Evolutionary conservation across 805 yeast species (phyloP).

Genomic region (Teunomyces cretensis): DNA sequence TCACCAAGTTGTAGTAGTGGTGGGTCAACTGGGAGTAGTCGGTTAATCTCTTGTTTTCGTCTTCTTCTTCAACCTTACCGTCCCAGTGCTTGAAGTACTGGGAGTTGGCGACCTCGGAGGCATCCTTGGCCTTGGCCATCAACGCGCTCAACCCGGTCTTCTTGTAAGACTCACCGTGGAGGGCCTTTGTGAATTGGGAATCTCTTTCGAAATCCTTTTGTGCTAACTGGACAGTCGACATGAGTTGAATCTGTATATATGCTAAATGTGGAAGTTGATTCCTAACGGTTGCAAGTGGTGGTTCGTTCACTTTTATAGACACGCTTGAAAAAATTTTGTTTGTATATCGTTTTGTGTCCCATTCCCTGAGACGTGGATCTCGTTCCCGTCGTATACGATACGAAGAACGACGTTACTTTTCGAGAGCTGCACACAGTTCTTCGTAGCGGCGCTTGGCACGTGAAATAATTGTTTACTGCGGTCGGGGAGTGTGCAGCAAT

Average conservation of each 20-base stretch:
- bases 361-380: background rate
- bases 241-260: constrained; percentile 8
- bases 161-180: constrained; percentile 77
- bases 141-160: constrained; percentile 76
- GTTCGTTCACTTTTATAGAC: constrained; percentile 4
- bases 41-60: constrained; percentile 70
- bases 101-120: constrained; percentile 74
- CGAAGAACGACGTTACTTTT: background rate
- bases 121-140: constrained; percentile 71
- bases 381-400: constrained; percentile 4
- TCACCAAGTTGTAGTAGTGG: constrained; percentile 94
- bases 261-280: background rate
- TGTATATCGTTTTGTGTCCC: constrained; percentile 1
- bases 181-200: constrained; percentile 73
- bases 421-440: background rate
- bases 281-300: background rate
- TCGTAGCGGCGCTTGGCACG: too few relatives aligned
- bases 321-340: constrained; percentile 2
- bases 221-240: constrained; percentile 15
- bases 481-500: background rate
- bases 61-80: constrained; percentile 72
- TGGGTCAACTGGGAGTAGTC: constrained; percentile 91
- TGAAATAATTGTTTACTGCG: background rate
- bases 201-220: constrained; percentile 58
- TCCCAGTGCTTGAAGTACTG: constrained; percentile 98